Percentiles rank a stretch among this genome's conserved stretches.
These are phyloP conservation scores for Mollisia scopiformis DNA, from an alignment of 2,329 filamentous ascomycete genomes.

Conservation along the genomic window DNA sequence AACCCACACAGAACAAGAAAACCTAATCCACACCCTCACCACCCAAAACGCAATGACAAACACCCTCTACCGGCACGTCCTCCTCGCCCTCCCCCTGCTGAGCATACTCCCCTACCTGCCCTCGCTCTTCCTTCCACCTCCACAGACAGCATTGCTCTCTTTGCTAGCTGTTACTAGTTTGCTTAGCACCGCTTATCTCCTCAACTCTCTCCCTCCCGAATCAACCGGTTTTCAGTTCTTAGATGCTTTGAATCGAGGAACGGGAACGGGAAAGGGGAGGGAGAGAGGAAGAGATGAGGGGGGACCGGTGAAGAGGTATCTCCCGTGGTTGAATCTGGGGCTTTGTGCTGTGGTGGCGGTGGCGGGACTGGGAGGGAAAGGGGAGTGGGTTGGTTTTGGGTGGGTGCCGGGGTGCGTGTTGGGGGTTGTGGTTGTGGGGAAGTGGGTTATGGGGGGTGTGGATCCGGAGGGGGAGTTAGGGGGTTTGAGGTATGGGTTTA, in stretches of 20 bases:
- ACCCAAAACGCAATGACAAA: conserved; percentile 60
- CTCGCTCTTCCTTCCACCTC: conserved; percentile 43
- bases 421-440: conserved; percentile 60
- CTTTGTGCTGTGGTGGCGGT: conserved; percentile 56
- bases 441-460: conserved; percentile 68
- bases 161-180: conserved; percentile 67
- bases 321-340: conserved; percentile 63
- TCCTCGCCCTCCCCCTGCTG: conserved; percentile 63
- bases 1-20: conserved; percentile 60
- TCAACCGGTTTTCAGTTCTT: conserved; percentile 55
- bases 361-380: conserved; percentile 41
- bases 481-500: conserved; percentile 66
- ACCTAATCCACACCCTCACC: conserved; percentile 58
- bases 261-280: neutral
- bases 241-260: conserved; percentile 45
- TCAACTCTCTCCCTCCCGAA: conserved; percentile 58
- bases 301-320: conserved; percentile 57
- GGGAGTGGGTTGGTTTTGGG: conserved; percentile 46
- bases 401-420: conserved; percentile 62
- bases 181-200: conserved; percentile 61
- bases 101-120: conserved; percentile 59
- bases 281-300: conserved; percentile 4
- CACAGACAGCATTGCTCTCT: conserved; percentile 40
- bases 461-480: conserved; percentile 67
- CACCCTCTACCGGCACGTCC: conserved; percentile 57